Conservation (phyloP, 2,329 filamentous ascomycete genomes). For the Cyphellophora europaea region DNA sequence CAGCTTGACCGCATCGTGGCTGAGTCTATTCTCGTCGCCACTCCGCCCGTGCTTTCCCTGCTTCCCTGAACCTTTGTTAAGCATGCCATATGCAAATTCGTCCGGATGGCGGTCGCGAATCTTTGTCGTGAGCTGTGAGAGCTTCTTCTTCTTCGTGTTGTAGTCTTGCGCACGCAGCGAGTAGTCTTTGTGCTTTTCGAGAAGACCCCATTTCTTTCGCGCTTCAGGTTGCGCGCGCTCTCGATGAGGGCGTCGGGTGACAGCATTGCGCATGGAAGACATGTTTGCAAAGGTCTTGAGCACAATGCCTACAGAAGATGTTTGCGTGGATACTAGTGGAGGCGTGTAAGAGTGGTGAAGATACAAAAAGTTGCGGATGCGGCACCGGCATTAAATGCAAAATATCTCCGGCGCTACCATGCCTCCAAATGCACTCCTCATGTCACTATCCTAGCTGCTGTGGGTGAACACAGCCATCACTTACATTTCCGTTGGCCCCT, state of each 20-base stretch:
- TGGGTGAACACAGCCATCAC: too few species aligned
- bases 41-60: conserved; percentile 35
- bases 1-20: conserved; percentile 50
- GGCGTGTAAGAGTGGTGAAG: too few species aligned
- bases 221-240: conserved; percentile 83
- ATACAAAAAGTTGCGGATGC: too few species aligned
- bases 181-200: conserved; percentile 91
- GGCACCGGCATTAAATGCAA: too few species aligned
- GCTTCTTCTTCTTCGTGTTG: conserved; percentile 51
- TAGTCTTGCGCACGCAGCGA: conserved; percentile 56
- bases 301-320: too few species aligned
- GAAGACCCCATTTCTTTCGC: conserved; percentile 75
- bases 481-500: too few species aligned
- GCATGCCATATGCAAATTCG: conserved; percentile 59
- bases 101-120: conserved; percentile 54
- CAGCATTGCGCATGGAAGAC: conserved; percentile 52
- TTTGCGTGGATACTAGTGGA: too few species aligned
- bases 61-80: conserved; percentile 36
- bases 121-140: conserved; percentile 51
- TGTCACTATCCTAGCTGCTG: too few species aligned
- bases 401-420: too few species aligned
- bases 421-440: too few species aligned
- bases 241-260: conserved; percentile 74
- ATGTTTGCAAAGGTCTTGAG: too few species aligned
- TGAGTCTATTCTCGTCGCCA: conserved; percentile 41